Evolutionary conservation across 768 basidiomycete species (phyloP).

Genomic region (Mycena sanguinolenta): DNA sequence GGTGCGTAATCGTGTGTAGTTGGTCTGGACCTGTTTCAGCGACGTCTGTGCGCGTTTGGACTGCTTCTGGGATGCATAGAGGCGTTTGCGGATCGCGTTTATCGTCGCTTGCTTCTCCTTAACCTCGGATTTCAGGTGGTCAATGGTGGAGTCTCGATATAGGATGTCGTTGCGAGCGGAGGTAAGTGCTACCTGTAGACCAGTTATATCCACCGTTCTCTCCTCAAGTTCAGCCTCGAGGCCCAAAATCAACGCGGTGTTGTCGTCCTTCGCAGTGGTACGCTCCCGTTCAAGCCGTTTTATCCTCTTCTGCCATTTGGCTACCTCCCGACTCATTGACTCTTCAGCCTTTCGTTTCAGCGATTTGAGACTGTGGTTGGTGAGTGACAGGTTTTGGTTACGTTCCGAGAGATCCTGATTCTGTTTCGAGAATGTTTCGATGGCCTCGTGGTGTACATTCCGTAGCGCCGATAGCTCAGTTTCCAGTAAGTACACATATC

Average conservation of each 20-base stretch:
- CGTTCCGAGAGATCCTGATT: too few relatives aligned
- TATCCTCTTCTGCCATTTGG: conserved; percentile 3
- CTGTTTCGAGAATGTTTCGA: too few relatives aligned
- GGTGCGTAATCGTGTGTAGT: not conserved
- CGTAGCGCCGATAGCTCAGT: too few relatives aligned
- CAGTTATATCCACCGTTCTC: not conserved
- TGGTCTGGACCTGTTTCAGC: not conserved
- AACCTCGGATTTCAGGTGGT: not conserved
- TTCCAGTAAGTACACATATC: too few relatives aligned
- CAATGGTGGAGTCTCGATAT: not conserved
- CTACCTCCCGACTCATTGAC: too few relatives aligned
- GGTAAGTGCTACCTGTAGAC: not conserved
- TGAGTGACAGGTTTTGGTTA: too few relatives aligned
- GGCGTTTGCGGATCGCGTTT: not conserved
- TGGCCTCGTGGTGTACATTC: too few relatives aligned
- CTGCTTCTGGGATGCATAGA: conserved; percentile 6
- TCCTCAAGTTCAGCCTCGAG: not conserved
- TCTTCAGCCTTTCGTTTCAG: too few relatives aligned
- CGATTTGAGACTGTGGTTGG: too few relatives aligned
- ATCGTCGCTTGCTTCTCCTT: not conserved
- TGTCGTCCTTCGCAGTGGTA: not conserved
- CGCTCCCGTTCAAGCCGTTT: not conserved
- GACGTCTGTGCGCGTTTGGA: not conserved
- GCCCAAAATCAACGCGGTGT: too few relatives aligned
- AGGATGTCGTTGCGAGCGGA: not conserved